Evolutionary conservation across 2,329 filamentous ascomycete species (phyloP), one percentile per base, ranked within the genome.

Genomic region (Huntiella moniliformis): DNA sequence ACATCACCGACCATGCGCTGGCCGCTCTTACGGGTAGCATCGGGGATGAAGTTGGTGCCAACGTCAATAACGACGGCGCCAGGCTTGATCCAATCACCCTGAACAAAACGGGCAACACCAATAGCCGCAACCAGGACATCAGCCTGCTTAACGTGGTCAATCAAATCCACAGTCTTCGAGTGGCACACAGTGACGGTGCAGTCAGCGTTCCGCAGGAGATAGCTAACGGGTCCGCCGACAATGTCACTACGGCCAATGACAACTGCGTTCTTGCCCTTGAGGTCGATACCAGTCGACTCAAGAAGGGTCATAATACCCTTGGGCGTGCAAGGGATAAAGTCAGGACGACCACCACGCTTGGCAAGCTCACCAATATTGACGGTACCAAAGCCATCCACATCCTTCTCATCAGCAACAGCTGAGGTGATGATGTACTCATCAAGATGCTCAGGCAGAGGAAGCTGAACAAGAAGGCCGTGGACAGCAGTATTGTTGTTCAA

Each of bases 11-110:
- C 88, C 16, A 98, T 74, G 53, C 87, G 77, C 61, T 91, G 76
- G 32, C 91, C 91, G 10, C 85, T 92, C 67, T 95, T 95, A 67
- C 82, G 94, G 51, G 81, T 79, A 34, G 77, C 68, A 58, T 98
- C 91, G 4, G 83, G 74, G 48, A 96, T 78, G 67, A 86, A 95
- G 68, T 98, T 98, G 53, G 87, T 98, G 51, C 91, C 91, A 13
- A 98, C 91, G 57, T 98, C 91, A 56, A 98, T 93, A 36, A 98
- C 86, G 4, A 98, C 81, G n/a, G 75, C 85, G 33, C 87, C 91
- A 13, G 82, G 77, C 70, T 96, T 98, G 53, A 98, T 61, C 86
- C 87, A 96, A 51, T 93, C 84, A 53, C 87, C 91, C 65, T 91
- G 88, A 57, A 98, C 79, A 56, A 94, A 93, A 48, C 75, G 73